A percentile compares a stretch with the other conserved stretches of the same genome.
These are phyloP conservation scores for Aureobasidium sp. DNA, from an alignment of 2,329 filamentous ascomycete genomes.

Conservation along the genomic window DNA sequence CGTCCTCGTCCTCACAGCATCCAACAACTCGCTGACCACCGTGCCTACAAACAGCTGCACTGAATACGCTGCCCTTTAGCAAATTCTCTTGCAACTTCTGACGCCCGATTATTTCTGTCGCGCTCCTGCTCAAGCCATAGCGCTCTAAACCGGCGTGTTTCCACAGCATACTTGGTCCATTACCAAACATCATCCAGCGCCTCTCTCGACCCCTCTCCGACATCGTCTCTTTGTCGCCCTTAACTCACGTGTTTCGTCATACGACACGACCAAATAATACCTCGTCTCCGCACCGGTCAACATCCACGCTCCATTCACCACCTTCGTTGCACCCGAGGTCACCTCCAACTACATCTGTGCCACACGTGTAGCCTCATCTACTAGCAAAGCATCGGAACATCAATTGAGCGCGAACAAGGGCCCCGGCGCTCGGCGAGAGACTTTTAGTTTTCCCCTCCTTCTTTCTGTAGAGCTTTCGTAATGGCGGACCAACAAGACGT, in stretches of 20 bases:
- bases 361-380: slow-evolving; percentile 7
- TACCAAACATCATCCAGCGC: background rate
- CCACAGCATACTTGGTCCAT: background rate
- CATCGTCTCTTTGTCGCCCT: background rate
- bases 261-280: background rate
- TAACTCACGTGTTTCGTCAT: background rate
- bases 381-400: slow-evolving; percentile 6
- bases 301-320: background rate
- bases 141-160: slow-evolving; percentile 1
- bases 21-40: slow-evolving; percentile 3
- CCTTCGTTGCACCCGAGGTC: slow-evolving; percentile 7
- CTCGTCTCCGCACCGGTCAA: slow-evolving; percentile 3
- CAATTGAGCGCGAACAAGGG: slow-evolving; percentile 15
- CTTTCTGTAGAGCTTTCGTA: slow-evolving; percentile 16
- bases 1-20: background rate
- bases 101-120: background rate
- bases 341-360: slow-evolving; percentile 5
- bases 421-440: slow-evolving; percentile 22
- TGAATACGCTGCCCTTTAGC: background rate
- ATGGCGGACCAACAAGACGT: slow-evolving; percentile 82
- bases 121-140: background rate
- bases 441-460: slow-evolving; percentile 7
- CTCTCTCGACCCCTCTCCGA: background rate
- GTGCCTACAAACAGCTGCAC: background rate
- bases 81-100: background rate